Percentiles rank a stretch among this genome's conserved stretches.
phyloP scores from a whole-genome alignment of 331 rosid species.

The Phaseolus coccineus region DNA sequence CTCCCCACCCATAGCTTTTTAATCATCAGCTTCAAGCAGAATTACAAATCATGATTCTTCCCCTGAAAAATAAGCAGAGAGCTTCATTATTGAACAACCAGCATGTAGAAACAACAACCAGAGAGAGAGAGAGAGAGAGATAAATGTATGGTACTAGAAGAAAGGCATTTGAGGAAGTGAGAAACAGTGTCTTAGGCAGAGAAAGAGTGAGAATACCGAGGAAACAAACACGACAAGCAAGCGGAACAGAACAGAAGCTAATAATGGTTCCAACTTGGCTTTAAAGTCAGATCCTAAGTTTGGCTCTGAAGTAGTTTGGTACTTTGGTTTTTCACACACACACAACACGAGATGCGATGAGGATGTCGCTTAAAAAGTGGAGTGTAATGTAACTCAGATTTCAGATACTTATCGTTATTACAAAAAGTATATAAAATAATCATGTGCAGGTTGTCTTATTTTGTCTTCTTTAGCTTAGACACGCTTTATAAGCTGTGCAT shows the following conservation, averaged over 20 bases:
- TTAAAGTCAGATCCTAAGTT: conserved; percentile 44
- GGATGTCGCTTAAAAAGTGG: conserved; percentile 25
- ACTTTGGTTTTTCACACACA: conserved; percentile 24
- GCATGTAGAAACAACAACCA: not conserved
- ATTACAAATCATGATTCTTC: conserved; percentile 39
- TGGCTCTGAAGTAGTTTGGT: conserved; percentile 31
- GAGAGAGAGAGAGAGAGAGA: conserved; percentile 13
- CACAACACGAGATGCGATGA: not conserved
- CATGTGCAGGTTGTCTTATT: conserved; percentile 53
- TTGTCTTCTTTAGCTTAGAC: conserved; percentile 43
- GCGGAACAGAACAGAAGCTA: conserved; percentile 11
- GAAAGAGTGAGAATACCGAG: too few species aligned
- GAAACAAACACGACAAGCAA: not conserved
- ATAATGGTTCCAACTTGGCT: conserved; percentile 27
- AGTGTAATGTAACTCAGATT: conserved; percentile 21
- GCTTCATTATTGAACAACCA: not conserved
- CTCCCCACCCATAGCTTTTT: conserved; percentile 48
- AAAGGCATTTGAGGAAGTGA: conserved; percentile 11
- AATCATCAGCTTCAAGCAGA: conserved; percentile 43
- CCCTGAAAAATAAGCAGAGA: conserved; percentile 35
- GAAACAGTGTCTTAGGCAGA: not conserved
- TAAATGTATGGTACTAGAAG: not conserved
- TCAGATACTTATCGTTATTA: not conserved
- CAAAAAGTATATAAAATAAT: not conserved
- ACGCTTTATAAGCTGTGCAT: conserved; percentile 28